A percentile compares a stretch with the other conserved stretches of the same genome.
Evolutionary conservation across 805 yeast species (phyloP).

Genomic region (Millerozyma miso): DNA sequence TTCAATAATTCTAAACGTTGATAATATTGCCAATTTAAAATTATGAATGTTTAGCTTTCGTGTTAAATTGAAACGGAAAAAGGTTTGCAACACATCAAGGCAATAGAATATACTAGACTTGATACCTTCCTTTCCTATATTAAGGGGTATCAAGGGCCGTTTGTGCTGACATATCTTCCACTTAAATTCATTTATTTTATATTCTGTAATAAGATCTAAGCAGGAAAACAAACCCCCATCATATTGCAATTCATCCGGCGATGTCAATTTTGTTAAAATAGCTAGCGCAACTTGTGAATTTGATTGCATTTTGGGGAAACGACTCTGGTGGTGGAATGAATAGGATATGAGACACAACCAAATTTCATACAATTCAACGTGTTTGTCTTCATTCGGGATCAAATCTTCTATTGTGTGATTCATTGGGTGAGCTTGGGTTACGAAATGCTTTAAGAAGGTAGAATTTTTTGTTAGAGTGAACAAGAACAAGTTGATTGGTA

Average conservation of each 20-base stretch:
- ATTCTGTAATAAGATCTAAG: conserved; percentile 8
- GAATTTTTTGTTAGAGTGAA: conserved; percentile 12
- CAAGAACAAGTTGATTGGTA: conserved; percentile 15
- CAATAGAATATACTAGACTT: conserved; percentile 32
- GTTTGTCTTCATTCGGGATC: conserved; percentile 8
- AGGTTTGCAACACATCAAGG: conserved; percentile 25
- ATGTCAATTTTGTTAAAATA: conserved; percentile 23
- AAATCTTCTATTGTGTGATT: conserved; percentile 12
- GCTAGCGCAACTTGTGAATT: conserved; percentile 25
- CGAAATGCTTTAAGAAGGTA: conserved; percentile 12
- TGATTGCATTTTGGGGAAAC: conserved; percentile 17
- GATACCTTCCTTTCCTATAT: conserved; percentile 16
- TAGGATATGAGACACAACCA: conserved; percentile 39
- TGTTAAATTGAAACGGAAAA: conserved; percentile 36
- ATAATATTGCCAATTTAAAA: conserved; percentile 22
- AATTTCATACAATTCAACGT: conserved; percentile 19
- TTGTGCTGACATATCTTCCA: conserved; percentile 43
- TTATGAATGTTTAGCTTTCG: conserved; percentile 29
- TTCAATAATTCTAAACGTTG: conserved; percentile 21
- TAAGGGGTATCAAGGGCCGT: conserved; percentile 29
- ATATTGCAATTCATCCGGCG: not conserved
- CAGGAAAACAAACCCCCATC: not conserved
- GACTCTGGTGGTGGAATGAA: conserved; percentile 35
- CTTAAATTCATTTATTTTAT: conserved; percentile 30
- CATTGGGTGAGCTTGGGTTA: conserved; percentile 10